phyloP scores from a whole-genome alignment of 169 alveolate genomes.

The Eimeria acervulina region DNA sequence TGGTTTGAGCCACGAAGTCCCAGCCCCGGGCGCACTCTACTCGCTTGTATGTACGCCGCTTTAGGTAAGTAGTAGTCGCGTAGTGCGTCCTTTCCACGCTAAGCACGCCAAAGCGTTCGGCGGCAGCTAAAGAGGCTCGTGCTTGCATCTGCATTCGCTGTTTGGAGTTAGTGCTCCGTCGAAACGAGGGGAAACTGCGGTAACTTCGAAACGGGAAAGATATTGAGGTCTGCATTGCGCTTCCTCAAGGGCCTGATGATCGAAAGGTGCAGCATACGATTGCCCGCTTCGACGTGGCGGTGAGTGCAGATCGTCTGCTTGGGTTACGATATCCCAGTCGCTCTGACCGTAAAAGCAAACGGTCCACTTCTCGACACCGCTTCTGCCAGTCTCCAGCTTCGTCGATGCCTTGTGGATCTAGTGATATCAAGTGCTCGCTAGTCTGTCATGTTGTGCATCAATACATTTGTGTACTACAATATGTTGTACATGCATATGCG shows the following conservation, averaged over 20 bases:
- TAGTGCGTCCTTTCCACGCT: not conserved
- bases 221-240: not conserved
- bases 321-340: not conserved
- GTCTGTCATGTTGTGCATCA: too few species aligned
- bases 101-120: not conserved
- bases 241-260: slow-evolving; percentile 49
- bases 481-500: not conserved
- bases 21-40: slow-evolving; percentile 74
- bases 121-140: not conserved
- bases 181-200: not conserved
- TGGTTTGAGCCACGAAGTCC: slow-evolving; percentile 72
- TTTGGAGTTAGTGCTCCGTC: not conserved
- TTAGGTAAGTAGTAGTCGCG: slow-evolving; percentile 26
- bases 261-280: slow-evolving; percentile 15
- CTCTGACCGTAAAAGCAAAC: not conserved
- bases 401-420: not conserved
- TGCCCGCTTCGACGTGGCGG: slow-evolving; percentile 26
- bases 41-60: slow-evolving; percentile 76
- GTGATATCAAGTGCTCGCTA: not conserved
- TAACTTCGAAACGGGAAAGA: not conserved
- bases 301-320: not conserved
- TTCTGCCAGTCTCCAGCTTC: not conserved
- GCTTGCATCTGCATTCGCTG: too few species aligned
- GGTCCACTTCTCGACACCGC: not conserved
- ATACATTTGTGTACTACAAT: not conserved